Evolutionary conservation across 768 basidiomycete genomes (phyloP).

Genomic region (Lentinula detonsa): DNA sequence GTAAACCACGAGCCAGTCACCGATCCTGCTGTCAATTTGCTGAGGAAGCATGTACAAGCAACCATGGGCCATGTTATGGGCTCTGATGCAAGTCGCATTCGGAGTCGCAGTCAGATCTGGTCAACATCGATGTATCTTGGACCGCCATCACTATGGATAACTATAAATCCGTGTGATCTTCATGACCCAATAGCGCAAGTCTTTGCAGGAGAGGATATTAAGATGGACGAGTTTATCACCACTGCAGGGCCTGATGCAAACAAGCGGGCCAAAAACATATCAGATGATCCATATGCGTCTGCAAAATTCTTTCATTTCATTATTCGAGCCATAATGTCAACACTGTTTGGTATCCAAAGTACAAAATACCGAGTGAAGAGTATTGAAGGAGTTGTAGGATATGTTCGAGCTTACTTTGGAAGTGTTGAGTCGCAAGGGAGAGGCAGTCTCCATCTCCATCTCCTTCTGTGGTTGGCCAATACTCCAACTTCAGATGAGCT

Average conservation of each 20-base stretch:
- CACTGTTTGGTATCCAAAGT: neutral
- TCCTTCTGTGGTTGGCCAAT: conserved; percentile 29
- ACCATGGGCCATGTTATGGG: conserved; percentile 19
- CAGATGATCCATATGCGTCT: conserved; percentile 32
- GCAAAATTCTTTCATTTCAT: conserved; percentile 33
- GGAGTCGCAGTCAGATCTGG: conserved; percentile 24
- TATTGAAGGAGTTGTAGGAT: conserved; percentile 23
- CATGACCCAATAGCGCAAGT: conserved; percentile 40
- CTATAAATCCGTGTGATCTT: conserved; percentile 33
- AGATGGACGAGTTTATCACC: conserved; percentile 30
- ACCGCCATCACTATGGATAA: conserved; percentile 32
- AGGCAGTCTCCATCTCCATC: conserved; percentile 34
- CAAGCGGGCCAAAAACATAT: conserved; percentile 20
- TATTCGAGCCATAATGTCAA: neutral
- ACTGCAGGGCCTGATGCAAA: conserved; percentile 17
- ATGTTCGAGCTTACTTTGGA: conserved; percentile 16
- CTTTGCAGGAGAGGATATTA: conserved; percentile 33
- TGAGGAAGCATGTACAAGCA: conserved; percentile 21
- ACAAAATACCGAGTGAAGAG: neutral
- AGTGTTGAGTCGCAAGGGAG: conserved; percentile 32
- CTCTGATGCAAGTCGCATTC: conserved; percentile 22
- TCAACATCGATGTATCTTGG: conserved; percentile 15
- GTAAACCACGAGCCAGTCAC: conserved; percentile 7
- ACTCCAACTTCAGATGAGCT: conserved; percentile 20
- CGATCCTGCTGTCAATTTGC: conserved; percentile 18